Evolutionary conservation across 169 alveolate species (phyloP).

Genomic region (Plasmodium gonderi): DNA sequence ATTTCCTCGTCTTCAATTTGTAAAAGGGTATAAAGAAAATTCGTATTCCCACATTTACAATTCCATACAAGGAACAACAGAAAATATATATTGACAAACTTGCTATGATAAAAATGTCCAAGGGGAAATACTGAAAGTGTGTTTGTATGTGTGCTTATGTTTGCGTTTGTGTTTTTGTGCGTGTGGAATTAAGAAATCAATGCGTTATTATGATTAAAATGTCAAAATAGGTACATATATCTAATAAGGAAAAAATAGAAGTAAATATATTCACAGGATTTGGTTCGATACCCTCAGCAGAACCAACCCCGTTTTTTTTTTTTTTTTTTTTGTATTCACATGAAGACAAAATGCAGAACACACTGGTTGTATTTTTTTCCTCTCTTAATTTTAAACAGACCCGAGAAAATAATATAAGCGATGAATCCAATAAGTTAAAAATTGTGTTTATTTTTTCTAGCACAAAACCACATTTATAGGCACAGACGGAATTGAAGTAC

Average conservation of each 20-base stretch:
- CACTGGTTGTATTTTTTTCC: background rate
- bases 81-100: constrained; percentile 77
- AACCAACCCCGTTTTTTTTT: no score
- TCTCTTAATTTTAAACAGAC: background rate
- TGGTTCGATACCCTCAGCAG: no score
- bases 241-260: no score
- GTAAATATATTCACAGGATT: no score
- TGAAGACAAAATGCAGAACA: background rate
- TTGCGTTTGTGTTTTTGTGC: no score
- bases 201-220: no score
- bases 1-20: constrained; percentile 77
- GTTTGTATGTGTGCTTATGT: no score
- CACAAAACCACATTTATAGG: constrained; percentile 82
- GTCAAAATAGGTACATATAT: no score
- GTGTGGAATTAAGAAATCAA: no score
- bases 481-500: constrained; percentile 75
- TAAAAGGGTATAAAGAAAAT: constrained; percentile 75
- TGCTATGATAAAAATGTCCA: constrained; percentile 80
- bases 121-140: constrained; percentile 79
- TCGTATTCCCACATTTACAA: constrained; percentile 81
- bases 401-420: constrained; percentile 36
- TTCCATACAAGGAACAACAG: constrained; percentile 81
- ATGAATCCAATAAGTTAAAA: constrained; percentile 71
- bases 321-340: no score
- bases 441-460: constrained; percentile 79